Evolutionary conservation across 2,329 filamentous ascomycete species (phyloP).

Genomic region (Aciculosporium take): DNA sequence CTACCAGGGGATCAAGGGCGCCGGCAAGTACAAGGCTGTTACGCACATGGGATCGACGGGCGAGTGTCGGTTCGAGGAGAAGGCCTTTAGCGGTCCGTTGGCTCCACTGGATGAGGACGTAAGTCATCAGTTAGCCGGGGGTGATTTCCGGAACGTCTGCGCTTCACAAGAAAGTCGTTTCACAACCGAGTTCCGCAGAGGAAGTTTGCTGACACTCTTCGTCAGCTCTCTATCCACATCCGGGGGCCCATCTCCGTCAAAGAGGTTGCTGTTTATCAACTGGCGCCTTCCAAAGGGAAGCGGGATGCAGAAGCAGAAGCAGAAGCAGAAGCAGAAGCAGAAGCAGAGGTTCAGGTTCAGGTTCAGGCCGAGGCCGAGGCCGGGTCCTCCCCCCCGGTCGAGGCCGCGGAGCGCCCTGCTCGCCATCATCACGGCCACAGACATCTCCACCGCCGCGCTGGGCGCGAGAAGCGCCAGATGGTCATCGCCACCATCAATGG

Average conservation of each 20-base stretch:
- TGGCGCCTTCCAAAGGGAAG: slow-evolving; percentile 22
- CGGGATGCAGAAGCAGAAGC: slow-evolving; percentile 10
- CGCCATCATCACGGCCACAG: slow-evolving; percentile 30
- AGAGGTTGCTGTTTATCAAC: slow-evolving; percentile 54
- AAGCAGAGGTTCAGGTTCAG: too few species aligned
- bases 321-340: background rate
- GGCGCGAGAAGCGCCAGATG: slow-evolving; percentile 31
- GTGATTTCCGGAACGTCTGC: too few species aligned
- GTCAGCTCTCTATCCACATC: slow-evolving; percentile 55
- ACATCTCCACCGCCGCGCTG: slow-evolving; percentile 30
- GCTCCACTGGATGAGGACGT: slow-evolving; percentile 60
- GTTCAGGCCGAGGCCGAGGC: background rate
- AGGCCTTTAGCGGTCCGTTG: slow-evolving; percentile 44
- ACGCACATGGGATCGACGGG: slow-evolving; percentile 42
- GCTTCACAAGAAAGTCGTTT: too few species aligned
- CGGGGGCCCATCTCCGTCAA: slow-evolving; percentile 55
- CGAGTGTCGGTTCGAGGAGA: slow-evolving; percentile 37
- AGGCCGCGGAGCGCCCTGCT: slow-evolving; percentile 15
- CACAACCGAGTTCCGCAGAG: too few species aligned
- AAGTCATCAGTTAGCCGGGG: too few species aligned
- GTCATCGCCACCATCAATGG: slow-evolving; percentile 47
- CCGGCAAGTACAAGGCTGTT: slow-evolving; percentile 51
- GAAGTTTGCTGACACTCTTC: slow-evolving; percentile 3
- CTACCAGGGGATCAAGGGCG: slow-evolving; percentile 46
- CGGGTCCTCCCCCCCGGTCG: background rate